Percentiles rank a stretch among this genome's conserved stretches.
These are phyloP conservation scores for Bassia scoparia DNA, from an alignment of 148 eudicot genomes.

Conservation along the genomic window DNA sequence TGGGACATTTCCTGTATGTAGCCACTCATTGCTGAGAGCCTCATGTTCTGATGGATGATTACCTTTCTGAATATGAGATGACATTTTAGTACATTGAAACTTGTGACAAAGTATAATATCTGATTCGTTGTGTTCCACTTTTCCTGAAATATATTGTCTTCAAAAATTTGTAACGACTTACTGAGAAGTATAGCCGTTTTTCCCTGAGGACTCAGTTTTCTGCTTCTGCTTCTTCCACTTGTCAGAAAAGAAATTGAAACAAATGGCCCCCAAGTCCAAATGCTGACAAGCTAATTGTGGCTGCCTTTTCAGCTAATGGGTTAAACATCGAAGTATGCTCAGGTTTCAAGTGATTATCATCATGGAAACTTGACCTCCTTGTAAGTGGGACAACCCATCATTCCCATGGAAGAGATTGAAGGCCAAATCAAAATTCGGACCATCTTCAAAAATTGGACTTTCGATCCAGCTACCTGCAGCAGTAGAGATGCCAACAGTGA, in stretches of 20 bases:
- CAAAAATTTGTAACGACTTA: constrained; percentile 1
- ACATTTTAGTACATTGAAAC: background rate
- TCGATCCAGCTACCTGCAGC: constrained; percentile 48
- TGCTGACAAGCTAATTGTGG: constrained; percentile 64
- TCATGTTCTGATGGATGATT: constrained; percentile 47
- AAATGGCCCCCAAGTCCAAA: constrained; percentile 80
- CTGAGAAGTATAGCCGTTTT: constrained; percentile 37
- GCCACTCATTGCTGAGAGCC: constrained; percentile 65
- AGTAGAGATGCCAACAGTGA: background rate
- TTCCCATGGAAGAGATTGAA: constrained; percentile 75
- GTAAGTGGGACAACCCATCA: constrained; percentile 70
- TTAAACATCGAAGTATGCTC: constrained; percentile 45
- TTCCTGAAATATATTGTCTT: background rate
- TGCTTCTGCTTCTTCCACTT: constrained; percentile 50
- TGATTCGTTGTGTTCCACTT: background rate
- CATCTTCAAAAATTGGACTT: constrained; percentile 87
- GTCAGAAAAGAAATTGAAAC: constrained; percentile 48
- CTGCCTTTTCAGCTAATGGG: constrained; percentile 67
- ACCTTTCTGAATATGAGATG: constrained; percentile 36
- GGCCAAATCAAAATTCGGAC: constrained; percentile 68
- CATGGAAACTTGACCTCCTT: constrained; percentile 28
- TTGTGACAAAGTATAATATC: background rate
- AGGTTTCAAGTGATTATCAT: constrained; percentile 27
- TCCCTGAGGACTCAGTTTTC: constrained; percentile 41
- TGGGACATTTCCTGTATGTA: constrained; percentile 68